Conservation (phyloP, 2,329 filamentous ascomycete genomes). For the Hymenoscyphus occultus region DNA sequence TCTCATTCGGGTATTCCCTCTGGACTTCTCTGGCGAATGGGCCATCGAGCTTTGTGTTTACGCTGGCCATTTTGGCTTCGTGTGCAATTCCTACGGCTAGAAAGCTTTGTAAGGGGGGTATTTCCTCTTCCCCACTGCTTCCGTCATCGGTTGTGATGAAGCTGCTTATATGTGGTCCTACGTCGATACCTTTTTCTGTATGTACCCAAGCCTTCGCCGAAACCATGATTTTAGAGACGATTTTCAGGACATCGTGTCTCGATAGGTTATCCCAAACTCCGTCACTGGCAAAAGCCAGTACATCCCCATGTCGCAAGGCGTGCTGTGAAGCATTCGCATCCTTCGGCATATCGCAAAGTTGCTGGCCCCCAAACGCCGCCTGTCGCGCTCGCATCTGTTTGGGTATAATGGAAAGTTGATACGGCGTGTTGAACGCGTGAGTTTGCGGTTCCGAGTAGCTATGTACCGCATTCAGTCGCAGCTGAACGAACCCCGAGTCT, state of each 20-base stretch:
- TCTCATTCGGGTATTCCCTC: constrained; percentile 79
- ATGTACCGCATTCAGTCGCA: constrained; percentile 82
- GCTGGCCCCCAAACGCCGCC: constrained; percentile 76
- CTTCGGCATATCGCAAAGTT: constrained; percentile 77
- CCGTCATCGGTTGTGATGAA: constrained; percentile 50
- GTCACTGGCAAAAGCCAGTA: constrained; percentile 91
- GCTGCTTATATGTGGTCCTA: constrained; percentile 56
- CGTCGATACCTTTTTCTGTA: constrained; percentile 58
- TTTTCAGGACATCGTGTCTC: constrained; percentile 80
- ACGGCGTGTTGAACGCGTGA: constrained; percentile 97
- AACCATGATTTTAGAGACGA: constrained; percentile 76
- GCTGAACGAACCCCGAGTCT: constrained; percentile 88
- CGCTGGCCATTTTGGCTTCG: constrained; percentile 80
- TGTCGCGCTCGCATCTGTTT: constrained; percentile 75
- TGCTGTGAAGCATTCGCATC: constrained; percentile 80
- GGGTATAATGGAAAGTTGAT: constrained; percentile 86
- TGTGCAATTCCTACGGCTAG: constrained; percentile 76
- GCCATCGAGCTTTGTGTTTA: constrained; percentile 78
- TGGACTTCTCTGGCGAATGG: constrained; percentile 96
- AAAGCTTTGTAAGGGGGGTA: constrained; percentile 64
- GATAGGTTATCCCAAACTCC: constrained; percentile 96
- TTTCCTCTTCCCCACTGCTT: constrained; percentile 36
- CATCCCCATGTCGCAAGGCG: constrained; percentile 80
- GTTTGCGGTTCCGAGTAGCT: constrained; percentile 83
- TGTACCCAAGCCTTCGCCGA: constrained; percentile 70